Evolutionary conservation across 306 rosid genomes (phyloP).

Genomic region (Sechiopsis laciniata): DNA sequence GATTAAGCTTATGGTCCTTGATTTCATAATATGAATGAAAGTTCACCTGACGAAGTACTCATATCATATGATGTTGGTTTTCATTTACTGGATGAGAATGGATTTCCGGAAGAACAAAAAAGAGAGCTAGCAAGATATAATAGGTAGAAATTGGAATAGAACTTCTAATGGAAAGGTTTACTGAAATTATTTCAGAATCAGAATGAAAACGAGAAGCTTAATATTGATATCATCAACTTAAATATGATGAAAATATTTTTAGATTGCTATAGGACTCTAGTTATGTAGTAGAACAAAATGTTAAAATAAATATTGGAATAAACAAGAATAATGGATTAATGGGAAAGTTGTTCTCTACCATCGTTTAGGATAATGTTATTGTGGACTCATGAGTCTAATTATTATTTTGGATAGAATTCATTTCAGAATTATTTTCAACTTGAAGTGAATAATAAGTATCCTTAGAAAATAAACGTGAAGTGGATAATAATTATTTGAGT

Average conservation of each 20-base stretch:
- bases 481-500: background rate
- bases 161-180: background rate
- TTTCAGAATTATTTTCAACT: background rate
- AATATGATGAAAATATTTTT: background rate
- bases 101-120: background rate
- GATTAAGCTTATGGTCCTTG: background rate
- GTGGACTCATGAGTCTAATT: background rate
- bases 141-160: background rate
- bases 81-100: background rate
- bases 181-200: constrained; percentile 2
- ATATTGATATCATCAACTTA: background rate
- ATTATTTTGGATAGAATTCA: background rate
- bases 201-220: constrained; percentile 1
- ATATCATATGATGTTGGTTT: background rate
- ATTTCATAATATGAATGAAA: constrained; percentile 18
- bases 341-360: background rate
- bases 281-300: background rate
- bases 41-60: background rate
- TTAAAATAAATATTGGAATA: background rate
- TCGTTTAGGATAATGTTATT: background rate
- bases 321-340: background rate
- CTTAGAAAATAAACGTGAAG: too few relatives aligned
- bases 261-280: background rate
- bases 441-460: background rate
- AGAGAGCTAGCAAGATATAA: background rate